These are phyloP conservation scores for Vigna trinervia DNA, from an alignment of 306 rosid species.

Conservation along the genomic window DNA sequence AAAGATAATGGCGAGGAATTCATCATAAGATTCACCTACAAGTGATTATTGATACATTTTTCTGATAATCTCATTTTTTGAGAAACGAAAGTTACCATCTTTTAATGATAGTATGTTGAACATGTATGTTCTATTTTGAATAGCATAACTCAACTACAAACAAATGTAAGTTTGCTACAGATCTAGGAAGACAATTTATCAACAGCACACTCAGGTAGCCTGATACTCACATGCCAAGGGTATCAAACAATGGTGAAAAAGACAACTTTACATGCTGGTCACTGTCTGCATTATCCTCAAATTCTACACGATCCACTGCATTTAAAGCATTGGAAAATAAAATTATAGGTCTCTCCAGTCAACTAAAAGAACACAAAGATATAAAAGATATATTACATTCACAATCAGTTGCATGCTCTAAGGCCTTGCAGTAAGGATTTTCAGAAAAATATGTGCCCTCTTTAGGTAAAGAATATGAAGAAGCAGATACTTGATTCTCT, in stretches of 20 bases:
- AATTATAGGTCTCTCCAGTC: constrained; percentile 15
- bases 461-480: constrained; percentile 57
- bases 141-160: background rate
- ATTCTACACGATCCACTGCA: constrained; percentile 73
- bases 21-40: constrained; percentile 13
- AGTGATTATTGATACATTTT: constrained; percentile 16
- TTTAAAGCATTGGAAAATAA: constrained; percentile 24
- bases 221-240: constrained; percentile 71
- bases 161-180: background rate
- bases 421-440: constrained; percentile 72
- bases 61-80: background rate
- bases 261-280: constrained; percentile 74
- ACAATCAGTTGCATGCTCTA: constrained; percentile 68
- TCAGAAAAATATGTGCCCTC: constrained; percentile 59
- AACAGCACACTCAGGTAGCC: constrained; percentile 7
- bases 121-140: background rate
- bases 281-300: constrained; percentile 59
- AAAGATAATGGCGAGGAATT: too few species aligned
- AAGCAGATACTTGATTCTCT: constrained; percentile 41
- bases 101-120: background rate
- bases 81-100: background rate
- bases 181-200: constrained; percentile 12
- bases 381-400: constrained; percentile 58
- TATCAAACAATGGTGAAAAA: constrained; percentile 72
- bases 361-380: constrained; percentile 25